These are phyloP conservation scores for Prunus dulcis DNA, from an alignment of 306 rosid genomes.

Conservation along the genomic window DNA sequence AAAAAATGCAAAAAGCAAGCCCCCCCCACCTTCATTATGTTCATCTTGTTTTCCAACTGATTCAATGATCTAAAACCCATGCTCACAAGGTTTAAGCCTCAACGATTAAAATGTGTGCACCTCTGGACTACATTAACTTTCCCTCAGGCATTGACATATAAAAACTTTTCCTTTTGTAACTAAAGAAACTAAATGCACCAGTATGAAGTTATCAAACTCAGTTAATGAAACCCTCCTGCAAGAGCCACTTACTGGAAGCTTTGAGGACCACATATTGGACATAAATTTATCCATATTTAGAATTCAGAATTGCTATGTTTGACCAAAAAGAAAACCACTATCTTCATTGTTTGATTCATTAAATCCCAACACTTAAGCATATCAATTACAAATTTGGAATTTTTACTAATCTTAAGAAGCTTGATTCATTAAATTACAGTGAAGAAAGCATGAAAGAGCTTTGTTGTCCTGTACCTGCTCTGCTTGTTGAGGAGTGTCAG, in stretches of 20 bases:
- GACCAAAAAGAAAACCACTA: neutral
- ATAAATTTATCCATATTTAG: neutral
- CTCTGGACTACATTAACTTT: neutral
- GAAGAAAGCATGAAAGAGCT: neutral
- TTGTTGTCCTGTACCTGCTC: conserved; percentile 38
- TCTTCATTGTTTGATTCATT: neutral
- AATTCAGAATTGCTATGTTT: neutral
- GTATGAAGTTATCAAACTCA: neutral
- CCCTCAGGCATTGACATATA: neutral
- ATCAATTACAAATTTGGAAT: neutral
- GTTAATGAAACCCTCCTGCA: neutral
- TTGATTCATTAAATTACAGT: neutral
- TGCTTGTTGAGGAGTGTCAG: conserved; percentile 31
- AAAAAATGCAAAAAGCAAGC: neutral
- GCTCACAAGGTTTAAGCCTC: neutral
- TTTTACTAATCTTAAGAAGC: neutral
- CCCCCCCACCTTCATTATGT: neutral
- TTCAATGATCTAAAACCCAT: neutral
- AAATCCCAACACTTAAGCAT: neutral
- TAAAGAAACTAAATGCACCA: neutral
- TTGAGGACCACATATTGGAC: neutral
- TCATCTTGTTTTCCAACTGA: neutral
- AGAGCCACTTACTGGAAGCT: neutral
- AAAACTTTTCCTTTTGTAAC: neutral
- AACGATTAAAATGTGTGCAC: neutral